A percentile compares a stretch with the other conserved stretches of the same genome.
Conservation (phyloP, 495 filamentous ascomycete genomes). For the Bacidia rubella region DNA sequence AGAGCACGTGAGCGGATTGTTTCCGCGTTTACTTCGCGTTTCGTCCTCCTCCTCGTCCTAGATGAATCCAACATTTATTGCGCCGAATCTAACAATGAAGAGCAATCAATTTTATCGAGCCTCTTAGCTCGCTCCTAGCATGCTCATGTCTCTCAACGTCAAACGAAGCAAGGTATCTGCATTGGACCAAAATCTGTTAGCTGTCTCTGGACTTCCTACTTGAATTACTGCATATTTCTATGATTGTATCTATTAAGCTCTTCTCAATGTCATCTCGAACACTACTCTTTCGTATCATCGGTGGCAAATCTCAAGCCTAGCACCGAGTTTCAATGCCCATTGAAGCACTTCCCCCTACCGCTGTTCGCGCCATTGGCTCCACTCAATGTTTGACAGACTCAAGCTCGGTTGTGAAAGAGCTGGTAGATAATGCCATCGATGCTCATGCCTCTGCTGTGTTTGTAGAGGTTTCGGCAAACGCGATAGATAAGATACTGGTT, state of each 20-base stretch:
- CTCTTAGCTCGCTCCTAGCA: no score
- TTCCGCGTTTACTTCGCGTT: no score
- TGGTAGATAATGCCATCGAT: constrained; percentile 86
- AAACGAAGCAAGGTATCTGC: no score
- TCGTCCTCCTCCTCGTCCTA: no score
- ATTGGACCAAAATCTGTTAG: no score
- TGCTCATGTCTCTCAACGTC: no score
- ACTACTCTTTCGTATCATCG: not conserved
- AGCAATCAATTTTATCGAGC: no score
- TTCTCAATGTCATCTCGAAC: not conserved
- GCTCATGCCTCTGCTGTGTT: constrained; percentile 60
- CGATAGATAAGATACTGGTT: constrained; percentile 71
- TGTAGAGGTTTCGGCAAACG: constrained; percentile 61
- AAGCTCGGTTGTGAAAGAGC: constrained; percentile 69
- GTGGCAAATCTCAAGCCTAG: not conserved
- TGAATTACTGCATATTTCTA: no score
- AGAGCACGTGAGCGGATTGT: no score
- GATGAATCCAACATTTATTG: no score
- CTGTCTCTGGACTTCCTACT: no score
- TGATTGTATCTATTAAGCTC: not conserved
- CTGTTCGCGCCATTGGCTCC: constrained; percentile 57
- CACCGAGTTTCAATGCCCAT: constrained; percentile 47
- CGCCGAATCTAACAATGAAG: no score
- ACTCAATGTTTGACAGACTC: constrained; percentile 60
- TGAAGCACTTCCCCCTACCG: constrained; percentile 47